These are phyloP conservation scores for Naumovozyma baii DNA, from an alignment of 805 yeast species.

Conservation along the genomic window DNA sequence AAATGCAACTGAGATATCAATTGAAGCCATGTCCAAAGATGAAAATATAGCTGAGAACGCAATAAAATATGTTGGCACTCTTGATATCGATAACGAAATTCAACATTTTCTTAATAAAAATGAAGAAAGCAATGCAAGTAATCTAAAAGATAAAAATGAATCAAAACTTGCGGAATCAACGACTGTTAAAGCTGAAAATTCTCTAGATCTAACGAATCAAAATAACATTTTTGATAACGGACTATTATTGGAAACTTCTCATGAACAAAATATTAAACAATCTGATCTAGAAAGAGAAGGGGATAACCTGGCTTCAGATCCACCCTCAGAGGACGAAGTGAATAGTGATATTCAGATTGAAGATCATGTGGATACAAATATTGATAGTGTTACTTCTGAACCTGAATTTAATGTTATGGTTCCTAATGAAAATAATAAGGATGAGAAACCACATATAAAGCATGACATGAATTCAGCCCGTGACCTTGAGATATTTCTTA, in stretches of 20 bases:
- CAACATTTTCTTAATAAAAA: no score
- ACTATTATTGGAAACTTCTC: neutral
- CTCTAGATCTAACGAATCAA: neutral
- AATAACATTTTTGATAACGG: no score
- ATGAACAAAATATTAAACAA: neutral
- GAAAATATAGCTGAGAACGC: no score
- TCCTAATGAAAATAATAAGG: neutral
- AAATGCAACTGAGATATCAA: neutral
- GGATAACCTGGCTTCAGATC: constrained; percentile 4
- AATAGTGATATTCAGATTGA: neutral
- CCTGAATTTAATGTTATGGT: neutral
- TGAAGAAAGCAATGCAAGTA: neutral
- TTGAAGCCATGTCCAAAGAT: neutral
- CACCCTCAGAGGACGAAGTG: constrained; percentile 4
- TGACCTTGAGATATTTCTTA: no score
- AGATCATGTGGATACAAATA: constrained; percentile 1
- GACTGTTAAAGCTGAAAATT: neutral
- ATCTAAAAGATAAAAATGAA: neutral
- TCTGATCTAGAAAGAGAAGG: neutral
- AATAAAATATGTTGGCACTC: no score
- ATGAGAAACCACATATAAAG: neutral
- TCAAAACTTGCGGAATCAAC: neutral
- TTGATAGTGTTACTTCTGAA: neutral
- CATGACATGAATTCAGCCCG: no score
- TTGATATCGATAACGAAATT: no score